Conservation (phyloP, 176 grass and related monocot species). For the Cocos nucifera region DNA sequence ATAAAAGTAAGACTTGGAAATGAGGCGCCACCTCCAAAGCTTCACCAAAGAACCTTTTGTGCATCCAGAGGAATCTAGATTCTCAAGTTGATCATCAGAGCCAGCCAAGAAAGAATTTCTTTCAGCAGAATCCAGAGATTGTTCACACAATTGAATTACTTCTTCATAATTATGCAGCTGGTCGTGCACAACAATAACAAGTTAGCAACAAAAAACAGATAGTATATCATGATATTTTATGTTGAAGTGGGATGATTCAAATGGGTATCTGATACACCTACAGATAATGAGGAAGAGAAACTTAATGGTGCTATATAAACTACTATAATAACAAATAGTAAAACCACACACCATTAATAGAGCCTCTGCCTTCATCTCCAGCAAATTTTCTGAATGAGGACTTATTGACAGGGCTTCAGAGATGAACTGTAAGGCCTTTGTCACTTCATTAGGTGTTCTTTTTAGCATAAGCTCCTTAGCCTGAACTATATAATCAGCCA, state of each 20-base stretch:
- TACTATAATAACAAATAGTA: not conserved
- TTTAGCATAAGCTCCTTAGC: slow-evolving; percentile 48
- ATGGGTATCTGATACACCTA: no score
- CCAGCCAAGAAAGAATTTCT: slow-evolving; percentile 33
- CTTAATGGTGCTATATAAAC: no score
- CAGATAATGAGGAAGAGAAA: no score
- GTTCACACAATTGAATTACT: slow-evolving; percentile 55
- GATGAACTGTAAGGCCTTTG: slow-evolving; percentile 56
- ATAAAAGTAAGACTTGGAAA: slow-evolving; percentile 62
- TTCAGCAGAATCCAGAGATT: slow-evolving; percentile 41
- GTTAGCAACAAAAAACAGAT: not conserved
- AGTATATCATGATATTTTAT: no score
- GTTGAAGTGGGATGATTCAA: no score
- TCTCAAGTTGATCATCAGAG: slow-evolving; percentile 17
- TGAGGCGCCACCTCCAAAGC: slow-evolving; percentile 37
- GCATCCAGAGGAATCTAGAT: slow-evolving; percentile 10
- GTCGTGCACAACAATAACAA: slow-evolving; percentile 20
- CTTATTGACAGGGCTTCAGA: slow-evolving; percentile 59
- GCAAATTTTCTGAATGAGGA: slow-evolving; percentile 62
- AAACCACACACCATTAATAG: slow-evolving; percentile 50
- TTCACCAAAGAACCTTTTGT: slow-evolving; percentile 21
- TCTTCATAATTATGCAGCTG: slow-evolving; percentile 69
- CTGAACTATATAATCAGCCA: slow-evolving; percentile 44
- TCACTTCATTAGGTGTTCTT: slow-evolving; percentile 39
- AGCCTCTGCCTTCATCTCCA: slow-evolving; percentile 88